These are phyloP conservation scores for Russula olivacea DNA, from an alignment of 768 basidiomycete genomes.

Conservation along the genomic window DNA sequence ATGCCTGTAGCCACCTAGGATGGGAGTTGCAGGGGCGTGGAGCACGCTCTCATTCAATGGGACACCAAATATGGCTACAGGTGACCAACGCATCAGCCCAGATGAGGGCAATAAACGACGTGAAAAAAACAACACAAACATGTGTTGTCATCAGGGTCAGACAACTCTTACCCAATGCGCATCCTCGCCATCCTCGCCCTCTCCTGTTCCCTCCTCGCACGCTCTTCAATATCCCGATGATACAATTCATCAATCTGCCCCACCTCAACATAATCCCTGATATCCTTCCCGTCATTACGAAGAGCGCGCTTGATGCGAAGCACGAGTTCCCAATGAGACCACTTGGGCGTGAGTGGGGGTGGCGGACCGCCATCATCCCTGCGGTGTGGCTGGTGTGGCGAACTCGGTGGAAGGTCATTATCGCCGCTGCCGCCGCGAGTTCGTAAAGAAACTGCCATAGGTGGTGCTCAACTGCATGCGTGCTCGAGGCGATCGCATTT, in stretches of 20 bases:
- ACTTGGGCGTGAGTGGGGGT: conserved; percentile 18
- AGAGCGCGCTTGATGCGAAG: too few species aligned
- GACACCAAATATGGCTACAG: conserved; percentile 37
- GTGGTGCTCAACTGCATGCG: conserved; percentile 16
- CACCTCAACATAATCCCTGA: too few species aligned
- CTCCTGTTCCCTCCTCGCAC: conserved; percentile 19
- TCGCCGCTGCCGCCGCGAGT: conserved; percentile 1
- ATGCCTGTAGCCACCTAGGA: too few species aligned
- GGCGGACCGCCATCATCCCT: conserved; percentile 1
- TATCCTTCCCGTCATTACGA: too few species aligned
- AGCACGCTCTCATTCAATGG: conserved; percentile 33
- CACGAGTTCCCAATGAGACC: conserved; percentile 16
- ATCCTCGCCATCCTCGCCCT: too few species aligned
- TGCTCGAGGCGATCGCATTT: conserved; percentile 19
- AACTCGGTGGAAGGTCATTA: conserved; percentile 12
- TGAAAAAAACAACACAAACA: background rate
- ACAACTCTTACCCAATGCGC: conserved; percentile 7
- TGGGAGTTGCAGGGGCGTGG: conserved; percentile 32
- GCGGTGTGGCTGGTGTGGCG: conserved; percentile 16
- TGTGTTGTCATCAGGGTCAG: conserved; percentile 1
- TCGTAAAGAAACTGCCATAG: background rate
- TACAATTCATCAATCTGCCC: too few species aligned
- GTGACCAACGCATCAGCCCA: background rate
- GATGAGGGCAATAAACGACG: background rate
- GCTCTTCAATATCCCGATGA: conserved; percentile 16